Percentiles rank a stretch among this genome's conserved stretches.
Evolutionary conservation across 2,329 filamentous ascomycete species (phyloP).

Genomic region (Penicillium sp.): DNA sequence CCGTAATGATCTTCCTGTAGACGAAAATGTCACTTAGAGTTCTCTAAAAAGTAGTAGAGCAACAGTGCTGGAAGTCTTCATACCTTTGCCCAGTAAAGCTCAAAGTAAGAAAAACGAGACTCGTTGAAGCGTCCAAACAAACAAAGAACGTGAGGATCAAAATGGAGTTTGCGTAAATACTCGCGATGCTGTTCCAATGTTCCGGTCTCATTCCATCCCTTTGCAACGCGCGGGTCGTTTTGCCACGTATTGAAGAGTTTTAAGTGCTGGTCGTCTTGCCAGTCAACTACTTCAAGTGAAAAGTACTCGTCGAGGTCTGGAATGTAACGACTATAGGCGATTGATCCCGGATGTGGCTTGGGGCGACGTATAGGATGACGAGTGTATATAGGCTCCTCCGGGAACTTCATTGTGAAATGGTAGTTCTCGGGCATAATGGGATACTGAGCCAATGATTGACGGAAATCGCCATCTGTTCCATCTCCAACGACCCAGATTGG

Average conservation of each 20-base stretch:
- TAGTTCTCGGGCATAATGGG: conserved; percentile 15
- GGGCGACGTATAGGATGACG: conserved; percentile 12
- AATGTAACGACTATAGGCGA: conserved; percentile 16
- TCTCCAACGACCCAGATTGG: conserved; percentile 17
- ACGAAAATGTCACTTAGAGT: background rate
- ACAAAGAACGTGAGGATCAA: conserved; percentile 13
- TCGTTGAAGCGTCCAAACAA: conserved; percentile 15
- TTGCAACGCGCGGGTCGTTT: conserved; percentile 16
- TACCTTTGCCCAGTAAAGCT: conserved; percentile 17
- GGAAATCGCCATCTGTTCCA: conserved; percentile 15
- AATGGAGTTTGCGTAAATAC: conserved; percentile 14
- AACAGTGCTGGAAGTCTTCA: background rate
- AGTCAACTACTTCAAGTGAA: conserved; percentile 14
- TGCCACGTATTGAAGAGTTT: conserved; percentile 16
- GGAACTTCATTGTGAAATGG: conserved; percentile 16
- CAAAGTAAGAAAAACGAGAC: conserved; percentile 7
- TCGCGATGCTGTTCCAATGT: conserved; percentile 15
- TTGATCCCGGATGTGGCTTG: conserved; percentile 14
- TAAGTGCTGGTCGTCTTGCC: conserved; percentile 12
- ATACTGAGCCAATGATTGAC: conserved; percentile 4
- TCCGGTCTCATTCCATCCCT: conserved; percentile 16
- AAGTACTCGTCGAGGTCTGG: conserved; percentile 15
- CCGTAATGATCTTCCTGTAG: conserved; percentile 59
- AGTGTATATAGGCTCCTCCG: conserved; percentile 11
- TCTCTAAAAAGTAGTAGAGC: background rate